Percentiles rank a stretch among this genome's conserved stretches.
These are phyloP conservation scores for Fusarium chlamydosporum DNA, from an alignment of 2,329 filamentous ascomycete species.

Conservation along the genomic window DNA sequence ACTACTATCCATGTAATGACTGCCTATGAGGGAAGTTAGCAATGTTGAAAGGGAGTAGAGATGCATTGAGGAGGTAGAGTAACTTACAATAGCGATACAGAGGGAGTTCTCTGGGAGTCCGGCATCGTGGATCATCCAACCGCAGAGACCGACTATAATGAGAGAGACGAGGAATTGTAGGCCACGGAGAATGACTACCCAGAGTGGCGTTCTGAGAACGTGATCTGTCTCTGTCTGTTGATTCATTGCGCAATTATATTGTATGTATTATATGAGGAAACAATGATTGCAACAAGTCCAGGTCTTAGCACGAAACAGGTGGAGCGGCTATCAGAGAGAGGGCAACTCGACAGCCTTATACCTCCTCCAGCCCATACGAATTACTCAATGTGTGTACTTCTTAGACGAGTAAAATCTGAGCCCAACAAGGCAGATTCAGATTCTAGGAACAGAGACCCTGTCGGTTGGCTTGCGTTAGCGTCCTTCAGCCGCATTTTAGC, in stretches of 20 bases:
- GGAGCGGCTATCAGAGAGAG: neutral
- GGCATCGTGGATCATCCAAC: constrained; percentile 55
- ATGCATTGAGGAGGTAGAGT: accelerated
- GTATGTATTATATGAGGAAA: neutral
- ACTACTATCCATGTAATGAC: constrained; percentile 63
- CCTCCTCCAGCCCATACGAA: neutral
- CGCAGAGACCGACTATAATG: constrained; percentile 61
- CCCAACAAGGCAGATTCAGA: constrained; percentile 48
- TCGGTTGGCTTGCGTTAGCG: constrained; percentile 45
- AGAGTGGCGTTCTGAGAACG: constrained; percentile 60
- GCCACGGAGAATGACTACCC: constrained; percentile 60
- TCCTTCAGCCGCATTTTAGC: constrained; percentile 45
- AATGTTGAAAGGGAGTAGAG: constrained; percentile 3
- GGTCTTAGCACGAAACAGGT: neutral
- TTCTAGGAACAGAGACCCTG: constrained; percentile 21
- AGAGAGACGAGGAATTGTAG: constrained; percentile 60
- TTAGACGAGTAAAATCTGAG: constrained; percentile 3
- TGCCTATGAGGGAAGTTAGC: constrained; percentile 50
- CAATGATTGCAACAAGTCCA: constrained; percentile 2
- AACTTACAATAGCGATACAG: constrained; percentile 42
- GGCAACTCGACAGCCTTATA: constrained; percentile 12
- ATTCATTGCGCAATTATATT: constrained; percentile 32
- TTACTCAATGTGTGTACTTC: neutral
- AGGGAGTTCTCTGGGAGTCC: constrained; percentile 42
- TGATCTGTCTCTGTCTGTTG: constrained; percentile 35